A percentile compares a stretch with the other conserved stretches of the same genome.
phyloP scores from a whole-genome alignment of 805 yeast species.

The Myxozyma monticola region DNA sequence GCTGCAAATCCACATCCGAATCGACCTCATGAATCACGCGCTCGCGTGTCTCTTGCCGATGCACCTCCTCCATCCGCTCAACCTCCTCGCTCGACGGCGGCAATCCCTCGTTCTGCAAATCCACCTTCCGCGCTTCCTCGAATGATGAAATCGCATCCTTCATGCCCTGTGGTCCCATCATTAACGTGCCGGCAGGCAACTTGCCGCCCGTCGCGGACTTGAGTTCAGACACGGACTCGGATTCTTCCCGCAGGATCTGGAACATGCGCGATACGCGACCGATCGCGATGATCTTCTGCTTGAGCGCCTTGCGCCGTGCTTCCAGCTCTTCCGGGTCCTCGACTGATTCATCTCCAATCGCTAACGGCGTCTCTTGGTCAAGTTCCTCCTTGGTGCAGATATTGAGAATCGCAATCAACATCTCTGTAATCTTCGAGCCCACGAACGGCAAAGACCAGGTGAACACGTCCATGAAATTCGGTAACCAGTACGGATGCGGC shows the following conservation, averaged over 20 bases:
- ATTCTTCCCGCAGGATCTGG: conserved; percentile 80
- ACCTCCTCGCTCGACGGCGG: conserved; percentile 76
- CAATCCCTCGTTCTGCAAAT: conserved; percentile 77
- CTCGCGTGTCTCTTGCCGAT: conserved; percentile 42
- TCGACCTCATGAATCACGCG: conserved; percentile 20
- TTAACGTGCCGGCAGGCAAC: conserved; percentile 83
- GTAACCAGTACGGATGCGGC: conserved; percentile 96
- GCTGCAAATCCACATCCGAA: conserved; percentile 24
- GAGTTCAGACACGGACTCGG: conserved; percentile 79
- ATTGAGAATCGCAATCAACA: conserved; percentile 83
- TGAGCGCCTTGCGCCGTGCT: conserved; percentile 53
- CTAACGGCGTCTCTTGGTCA: conserved; percentile 48
- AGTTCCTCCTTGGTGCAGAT: conserved; percentile 95
- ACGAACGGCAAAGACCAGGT: conserved; percentile 98
- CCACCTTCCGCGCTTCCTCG: conserved; percentile 80
- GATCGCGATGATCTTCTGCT: conserved; percentile 89
- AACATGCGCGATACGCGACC: conserved; percentile 96
- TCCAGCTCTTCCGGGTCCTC: conserved; percentile 23
- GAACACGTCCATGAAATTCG: conserved; percentile 95
- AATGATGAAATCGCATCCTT: conserved; percentile 67
- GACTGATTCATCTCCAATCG: conserved; percentile 9
- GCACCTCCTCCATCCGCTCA: conserved; percentile 46
- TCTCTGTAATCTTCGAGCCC: conserved; percentile 90
- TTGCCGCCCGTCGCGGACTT: conserved; percentile 67
- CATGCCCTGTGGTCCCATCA: conserved; percentile 81